Evolutionary conservation across 148 eudicot species (phyloP).

Genomic region (Suaeda aralocaspica): DNA sequence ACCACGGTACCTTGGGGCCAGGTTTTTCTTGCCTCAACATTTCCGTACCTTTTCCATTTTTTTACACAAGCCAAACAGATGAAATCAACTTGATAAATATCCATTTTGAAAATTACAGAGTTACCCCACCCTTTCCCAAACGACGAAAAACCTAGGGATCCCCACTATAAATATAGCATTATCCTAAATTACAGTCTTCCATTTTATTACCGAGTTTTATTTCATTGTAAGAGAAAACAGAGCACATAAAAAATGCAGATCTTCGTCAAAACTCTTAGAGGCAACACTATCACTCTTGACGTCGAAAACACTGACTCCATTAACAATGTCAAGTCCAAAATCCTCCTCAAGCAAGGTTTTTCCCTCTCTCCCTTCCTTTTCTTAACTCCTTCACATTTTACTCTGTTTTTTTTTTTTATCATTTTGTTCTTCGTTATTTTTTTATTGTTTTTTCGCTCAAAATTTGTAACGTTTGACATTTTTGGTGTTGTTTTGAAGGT

Average conservation of each 20-base stretch:
- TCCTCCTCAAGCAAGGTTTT: slow-evolving; percentile 3
- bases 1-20: background rate
- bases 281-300: slow-evolving; percentile 5
- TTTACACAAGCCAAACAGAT: background rate
- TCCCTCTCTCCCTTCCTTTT: background rate
- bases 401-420: background rate
- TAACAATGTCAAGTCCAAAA: background rate
- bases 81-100: too few relatives aligned
- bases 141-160: background rate
- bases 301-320: background rate
- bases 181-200: background rate
- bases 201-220: background rate
- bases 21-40: background rate
- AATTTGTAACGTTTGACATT: background rate
- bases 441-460: too few relatives aligned
- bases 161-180: background rate
- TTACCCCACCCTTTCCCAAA: background rate
- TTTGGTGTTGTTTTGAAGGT: background rate
- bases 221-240: background rate
- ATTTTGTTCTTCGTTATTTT: too few relatives aligned
- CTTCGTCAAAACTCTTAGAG: slow-evolving; percentile 3
- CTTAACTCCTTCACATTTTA: background rate
- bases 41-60: background rate
- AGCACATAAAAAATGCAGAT: background rate
- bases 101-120: too few relatives aligned